phyloP scores from a whole-genome alignment of 2,329 filamentous ascomycete species.

The Calycina marina region DNA sequence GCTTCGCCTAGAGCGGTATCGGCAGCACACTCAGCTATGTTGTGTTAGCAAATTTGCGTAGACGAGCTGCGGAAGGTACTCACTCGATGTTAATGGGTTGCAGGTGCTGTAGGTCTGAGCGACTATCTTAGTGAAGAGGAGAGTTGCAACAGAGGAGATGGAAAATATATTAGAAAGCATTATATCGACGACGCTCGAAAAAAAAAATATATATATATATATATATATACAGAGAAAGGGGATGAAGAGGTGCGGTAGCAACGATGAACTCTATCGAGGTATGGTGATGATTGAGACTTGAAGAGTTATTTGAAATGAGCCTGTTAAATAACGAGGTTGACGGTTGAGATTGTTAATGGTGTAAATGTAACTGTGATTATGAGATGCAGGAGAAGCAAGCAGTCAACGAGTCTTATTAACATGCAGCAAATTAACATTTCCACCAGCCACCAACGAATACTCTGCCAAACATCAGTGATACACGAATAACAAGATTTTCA shows the following conservation, averaged over 20 bases:
- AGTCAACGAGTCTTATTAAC: not conserved
- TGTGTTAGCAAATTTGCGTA: constrained; percentile 10
- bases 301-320: no score
- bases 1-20: constrained; percentile 71
- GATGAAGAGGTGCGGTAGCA: no score
- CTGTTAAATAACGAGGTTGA: no score
- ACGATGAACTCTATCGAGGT: no score
- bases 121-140: constrained; percentile 10
- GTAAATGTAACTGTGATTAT: not conserved
- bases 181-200: no score
- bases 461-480: not conserved
- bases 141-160: constrained; percentile 9
- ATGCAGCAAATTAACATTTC: not conserved
- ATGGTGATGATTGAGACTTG: no score
- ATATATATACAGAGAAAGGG: not conserved
- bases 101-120: constrained; percentile 41
- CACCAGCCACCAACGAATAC: not conserved
- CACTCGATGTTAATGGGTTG: constrained; percentile 33
- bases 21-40: constrained; percentile 46
- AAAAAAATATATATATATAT: no score
- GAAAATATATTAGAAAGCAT: constrained; percentile 18
- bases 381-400: not conserved
- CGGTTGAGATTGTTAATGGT: no score
- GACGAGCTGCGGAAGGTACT: constrained; percentile 7
- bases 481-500: not conserved